phyloP scores from a whole-genome alignment of 805 yeast species.

The Ogataea angusta region DNA sequence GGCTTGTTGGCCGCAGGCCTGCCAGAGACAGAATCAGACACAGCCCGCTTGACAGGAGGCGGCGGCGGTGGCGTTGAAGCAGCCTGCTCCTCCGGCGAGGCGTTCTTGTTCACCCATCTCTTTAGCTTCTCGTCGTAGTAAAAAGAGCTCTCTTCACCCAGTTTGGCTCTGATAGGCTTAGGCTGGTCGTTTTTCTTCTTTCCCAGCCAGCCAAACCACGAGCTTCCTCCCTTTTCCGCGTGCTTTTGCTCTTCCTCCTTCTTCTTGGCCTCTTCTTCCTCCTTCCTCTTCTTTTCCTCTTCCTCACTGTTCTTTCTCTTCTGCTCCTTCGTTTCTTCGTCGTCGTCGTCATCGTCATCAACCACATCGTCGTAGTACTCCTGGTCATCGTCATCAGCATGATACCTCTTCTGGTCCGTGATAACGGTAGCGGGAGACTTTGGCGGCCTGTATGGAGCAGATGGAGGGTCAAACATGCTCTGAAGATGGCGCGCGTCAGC shows the following conservation, averaged over 20 bases:
- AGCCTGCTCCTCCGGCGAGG: conserved; percentile 61
- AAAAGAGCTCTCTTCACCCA: conserved; percentile 75
- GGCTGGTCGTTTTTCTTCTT: conserved; percentile 51
- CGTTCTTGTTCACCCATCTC: conserved; percentile 80
- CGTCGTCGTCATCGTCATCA: conserved; percentile 39
- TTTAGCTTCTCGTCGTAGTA: conserved; percentile 78
- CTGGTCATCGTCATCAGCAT: conserved; percentile 29
- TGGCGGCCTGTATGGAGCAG: conserved; percentile 9
- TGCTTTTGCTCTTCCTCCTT: conserved; percentile 18
- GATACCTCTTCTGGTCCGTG: conserved; percentile 26
- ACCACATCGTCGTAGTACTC: conserved; percentile 31
- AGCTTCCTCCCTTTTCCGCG: conserved; percentile 17
- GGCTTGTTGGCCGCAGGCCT: background rate
- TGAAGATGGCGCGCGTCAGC: conserved; percentile 21
- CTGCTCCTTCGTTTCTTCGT: conserved; percentile 34
- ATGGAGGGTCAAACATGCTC: conserved; percentile 31
- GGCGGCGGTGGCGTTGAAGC: conserved; percentile 56
- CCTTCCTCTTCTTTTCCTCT: conserved; percentile 14
- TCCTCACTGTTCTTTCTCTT: conserved; percentile 18
- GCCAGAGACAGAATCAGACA: conserved; percentile 3
- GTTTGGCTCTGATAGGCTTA: conserved; percentile 76
- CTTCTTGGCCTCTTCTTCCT: conserved; percentile 9
- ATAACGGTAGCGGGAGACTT: conserved; percentile 25
- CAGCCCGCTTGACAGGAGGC: conserved; percentile 47
- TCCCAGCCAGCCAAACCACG: conserved; percentile 65